A percentile compares a stretch with the other conserved stretches of the same genome.
Conservation (phyloP, 2,329 filamentous ascomycete species). For the Aspergillus pseudonomiae region DNA sequence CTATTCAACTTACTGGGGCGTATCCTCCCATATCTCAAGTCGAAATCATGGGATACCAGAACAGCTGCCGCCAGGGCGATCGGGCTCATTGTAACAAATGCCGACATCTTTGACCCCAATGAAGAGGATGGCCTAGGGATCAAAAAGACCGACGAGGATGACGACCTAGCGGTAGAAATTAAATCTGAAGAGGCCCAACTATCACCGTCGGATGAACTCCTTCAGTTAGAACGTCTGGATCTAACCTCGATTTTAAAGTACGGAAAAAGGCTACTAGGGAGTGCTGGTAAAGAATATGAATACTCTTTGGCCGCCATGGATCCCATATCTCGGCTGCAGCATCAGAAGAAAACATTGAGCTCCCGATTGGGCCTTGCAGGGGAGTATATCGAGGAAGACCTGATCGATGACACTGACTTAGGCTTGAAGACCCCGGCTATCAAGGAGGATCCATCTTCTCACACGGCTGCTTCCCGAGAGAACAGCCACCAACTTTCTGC, state of each 20-base stretch:
- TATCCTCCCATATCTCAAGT: slow-evolving; percentile 91
- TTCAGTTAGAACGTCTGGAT: slow-evolving; percentile 75
- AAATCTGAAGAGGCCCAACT: slow-evolving; percentile 39
- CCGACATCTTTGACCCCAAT: slow-evolving; percentile 86
- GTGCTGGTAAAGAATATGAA: slow-evolving; percentile 78
- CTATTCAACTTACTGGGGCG: slow-evolving; percentile 91
- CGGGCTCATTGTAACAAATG: slow-evolving; percentile 89
- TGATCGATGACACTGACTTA: slow-evolving; percentile 67
- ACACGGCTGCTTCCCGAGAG: slow-evolving; percentile 41
- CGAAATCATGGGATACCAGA: slow-evolving; percentile 96
- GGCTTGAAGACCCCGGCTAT: slow-evolving; percentile 49
- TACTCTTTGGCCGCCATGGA: slow-evolving; percentile 81
- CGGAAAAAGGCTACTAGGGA: slow-evolving; percentile 82
- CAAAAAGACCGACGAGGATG: slow-evolving; percentile 56
- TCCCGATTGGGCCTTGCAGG: slow-evolving; percentile 83
- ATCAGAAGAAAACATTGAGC: slow-evolving; percentile 86
- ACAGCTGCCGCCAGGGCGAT: slow-evolving; percentile 92
- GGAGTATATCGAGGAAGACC: slow-evolving; percentile 81
- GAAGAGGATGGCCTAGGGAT: slow-evolving; percentile 62
- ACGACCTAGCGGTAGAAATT: slow-evolving; percentile 42
- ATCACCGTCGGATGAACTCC: slow-evolving; percentile 59
- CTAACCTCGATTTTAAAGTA: slow-evolving; percentile 77
- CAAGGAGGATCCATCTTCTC: slow-evolving; percentile 55
- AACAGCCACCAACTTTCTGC: slow-evolving; percentile 49
- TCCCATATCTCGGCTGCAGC: slow-evolving; percentile 75